phyloP scores from a whole-genome alignment of 2,329 filamentous ascomycete genomes.

The Triangularia verruculosa region DNA sequence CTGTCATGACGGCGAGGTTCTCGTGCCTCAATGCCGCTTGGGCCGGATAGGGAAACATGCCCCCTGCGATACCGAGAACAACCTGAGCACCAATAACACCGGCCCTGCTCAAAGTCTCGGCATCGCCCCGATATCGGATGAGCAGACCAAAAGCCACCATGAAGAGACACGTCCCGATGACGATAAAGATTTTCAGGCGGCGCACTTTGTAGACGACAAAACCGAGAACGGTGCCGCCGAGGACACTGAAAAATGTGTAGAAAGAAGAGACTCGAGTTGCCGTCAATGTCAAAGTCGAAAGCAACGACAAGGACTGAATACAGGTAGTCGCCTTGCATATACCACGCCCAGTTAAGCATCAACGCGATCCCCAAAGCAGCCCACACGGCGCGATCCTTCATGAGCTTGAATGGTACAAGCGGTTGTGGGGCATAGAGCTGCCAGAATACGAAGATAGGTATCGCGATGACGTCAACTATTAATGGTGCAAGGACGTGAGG shows the following conservation, averaged over 20 bases:
- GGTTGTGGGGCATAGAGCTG: slow-evolving; percentile 48
- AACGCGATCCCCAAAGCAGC: slow-evolving; percentile 57
- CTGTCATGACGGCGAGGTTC: slow-evolving; percentile 62
- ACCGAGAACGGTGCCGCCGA: slow-evolving; percentile 56
- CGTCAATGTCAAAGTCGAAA: slow-evolving; percentile 55
- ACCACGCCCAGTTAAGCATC: slow-evolving; percentile 58
- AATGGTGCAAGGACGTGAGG: slow-evolving; percentile 44
- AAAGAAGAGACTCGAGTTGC: slow-evolving; percentile 60
- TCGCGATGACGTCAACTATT: slow-evolving; percentile 44
- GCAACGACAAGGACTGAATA: slow-evolving; percentile 60
- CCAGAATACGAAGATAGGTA: slow-evolving; percentile 51
- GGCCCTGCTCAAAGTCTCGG: slow-evolving; percentile 44
- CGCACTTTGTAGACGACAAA: slow-evolving; percentile 55
- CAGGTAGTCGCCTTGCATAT: slow-evolving; percentile 62
- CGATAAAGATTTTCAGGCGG: slow-evolving; percentile 62
- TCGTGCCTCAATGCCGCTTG: slow-evolving; percentile 44
- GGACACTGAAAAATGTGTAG: slow-evolving; percentile 56
- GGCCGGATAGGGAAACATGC: slow-evolving; percentile 55
- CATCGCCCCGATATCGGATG: slow-evolving; percentile 59
- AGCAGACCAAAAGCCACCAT: slow-evolving; percentile 64
- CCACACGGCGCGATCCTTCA: slow-evolving; percentile 65
- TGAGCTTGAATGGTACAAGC: slow-evolving; percentile 57
- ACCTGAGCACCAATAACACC: slow-evolving; percentile 63
- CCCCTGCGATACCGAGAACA: slow-evolving; percentile 60
- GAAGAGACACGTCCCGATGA: slow-evolving; percentile 58